Evolutionary conservation across 2,329 filamentous ascomycete genomes (phyloP).

Genomic region (Zelopaecilomyces penicillatus): DNA sequence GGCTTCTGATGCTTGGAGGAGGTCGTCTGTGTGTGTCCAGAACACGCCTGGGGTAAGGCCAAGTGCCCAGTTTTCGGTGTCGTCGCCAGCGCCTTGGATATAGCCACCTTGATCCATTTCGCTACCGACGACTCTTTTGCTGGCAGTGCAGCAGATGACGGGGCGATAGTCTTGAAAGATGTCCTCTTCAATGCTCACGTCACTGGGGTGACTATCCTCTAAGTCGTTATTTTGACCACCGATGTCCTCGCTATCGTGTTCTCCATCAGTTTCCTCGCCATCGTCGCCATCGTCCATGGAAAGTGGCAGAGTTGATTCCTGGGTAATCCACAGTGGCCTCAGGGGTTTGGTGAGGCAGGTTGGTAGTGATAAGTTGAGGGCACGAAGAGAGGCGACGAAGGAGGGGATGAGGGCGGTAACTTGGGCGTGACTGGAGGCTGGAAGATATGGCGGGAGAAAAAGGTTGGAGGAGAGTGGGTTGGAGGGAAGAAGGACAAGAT

Average conservation of each 20-base stretch:
- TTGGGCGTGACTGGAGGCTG: constrained; percentile 67
- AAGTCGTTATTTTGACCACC: background rate
- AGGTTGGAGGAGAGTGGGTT: constrained; percentile 42
- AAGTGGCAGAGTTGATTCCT: constrained; percentile 45
- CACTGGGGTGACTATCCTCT: background rate
- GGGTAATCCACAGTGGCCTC: constrained; percentile 71
- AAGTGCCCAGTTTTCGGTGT: constrained; percentile 85
- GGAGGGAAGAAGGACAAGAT: constrained; percentile 65
- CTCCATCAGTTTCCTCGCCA: background rate
- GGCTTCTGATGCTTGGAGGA: constrained; percentile 59
- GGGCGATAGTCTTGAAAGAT: constrained; percentile 56
- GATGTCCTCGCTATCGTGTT: background rate
- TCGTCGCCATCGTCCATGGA: constrained; percentile 12
- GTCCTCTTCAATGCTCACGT: background rate
- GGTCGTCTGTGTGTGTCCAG: constrained; percentile 57
- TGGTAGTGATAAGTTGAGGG: constrained; percentile 52
- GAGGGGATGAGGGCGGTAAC: constrained; percentile 54
- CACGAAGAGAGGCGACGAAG: constrained; percentile 43
- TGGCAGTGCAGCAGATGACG: constrained; percentile 80
- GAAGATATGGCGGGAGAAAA: constrained; percentile 61
- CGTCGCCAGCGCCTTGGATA: constrained; percentile 90
- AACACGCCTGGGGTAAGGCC: constrained; percentile 73
- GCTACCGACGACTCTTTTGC: constrained; percentile 57
- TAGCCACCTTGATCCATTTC: constrained; percentile 61
- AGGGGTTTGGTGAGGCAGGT: constrained; percentile 60